Evolutionary conservation across 2,329 filamentous ascomycete genomes (phyloP).

Genomic region (Botrytis paeoniae): DNA sequence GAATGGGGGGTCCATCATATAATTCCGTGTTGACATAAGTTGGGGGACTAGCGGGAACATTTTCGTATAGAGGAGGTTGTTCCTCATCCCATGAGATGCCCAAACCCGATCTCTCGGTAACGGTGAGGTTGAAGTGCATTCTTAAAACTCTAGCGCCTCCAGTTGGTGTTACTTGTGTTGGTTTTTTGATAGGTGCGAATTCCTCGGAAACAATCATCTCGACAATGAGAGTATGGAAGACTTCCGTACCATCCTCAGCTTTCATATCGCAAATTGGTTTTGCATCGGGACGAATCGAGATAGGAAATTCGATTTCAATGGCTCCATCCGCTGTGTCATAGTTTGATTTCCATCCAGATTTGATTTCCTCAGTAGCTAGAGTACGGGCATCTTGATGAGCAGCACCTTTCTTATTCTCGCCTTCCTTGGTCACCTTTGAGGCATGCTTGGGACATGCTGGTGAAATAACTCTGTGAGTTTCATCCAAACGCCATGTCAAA

Average conservation of each 20-base stretch:
- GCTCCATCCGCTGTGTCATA: conserved; percentile 65
- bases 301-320: conserved; percentile 77
- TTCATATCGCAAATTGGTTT: conserved; percentile 77
- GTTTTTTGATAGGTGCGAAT: conserved; percentile 69
- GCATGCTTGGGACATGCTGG: conserved; percentile 77
- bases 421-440: conserved; percentile 47
- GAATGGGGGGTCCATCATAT: conserved; percentile 31
- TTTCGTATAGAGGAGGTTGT: conserved; percentile 87
- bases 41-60: conserved; percentile 84
- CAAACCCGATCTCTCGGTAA: conserved; percentile 90
- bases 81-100: conserved; percentile 98
- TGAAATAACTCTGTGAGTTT: conserved; percentile 75
- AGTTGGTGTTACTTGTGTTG: conserved; percentile 72
- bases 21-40: conserved; percentile 47
- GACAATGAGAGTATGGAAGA: conserved; percentile 81
- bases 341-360: conserved; percentile 81
- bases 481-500: conserved; percentile 89
- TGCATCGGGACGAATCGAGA: conserved; percentile 53
- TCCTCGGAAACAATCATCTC: conserved; percentile 95
- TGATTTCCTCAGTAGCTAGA: conserved; percentile 78
- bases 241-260: conserved; percentile 68
- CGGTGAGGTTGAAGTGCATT: conserved; percentile 81
- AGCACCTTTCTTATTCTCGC: conserved; percentile 59
- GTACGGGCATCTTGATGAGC: conserved; percentile 72
- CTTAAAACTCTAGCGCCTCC: conserved; percentile 86